These are phyloP conservation scores for Neospora caninum DNA, from an alignment of 169 alveolate species.

Conservation along the genomic window DNA sequence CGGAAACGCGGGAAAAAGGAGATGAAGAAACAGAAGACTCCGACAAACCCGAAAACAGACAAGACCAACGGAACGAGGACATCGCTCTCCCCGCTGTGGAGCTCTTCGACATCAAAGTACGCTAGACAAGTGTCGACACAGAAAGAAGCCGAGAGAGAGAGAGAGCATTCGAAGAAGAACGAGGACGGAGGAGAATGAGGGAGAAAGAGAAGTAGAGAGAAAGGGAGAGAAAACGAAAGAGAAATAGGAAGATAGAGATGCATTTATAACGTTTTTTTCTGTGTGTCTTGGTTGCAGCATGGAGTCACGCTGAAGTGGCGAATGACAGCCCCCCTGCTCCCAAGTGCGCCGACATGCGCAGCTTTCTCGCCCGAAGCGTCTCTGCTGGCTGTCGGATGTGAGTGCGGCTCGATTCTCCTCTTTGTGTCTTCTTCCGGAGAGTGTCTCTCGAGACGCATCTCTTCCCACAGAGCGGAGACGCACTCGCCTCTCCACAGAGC, in stretches of 20 bases:
- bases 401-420: background rate
- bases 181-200: too few species aligned
- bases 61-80: background rate
- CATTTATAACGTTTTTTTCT: background rate
- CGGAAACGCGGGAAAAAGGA: background rate
- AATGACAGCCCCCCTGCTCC: background rate
- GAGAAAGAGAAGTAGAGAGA: too few species aligned
- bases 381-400: background rate
- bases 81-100: background rate
- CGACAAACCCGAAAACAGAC: background rate
- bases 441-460: background rate
- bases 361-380: background rate
- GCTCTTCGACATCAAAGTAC: background rate
- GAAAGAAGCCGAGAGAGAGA: background rate
- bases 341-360: background rate
- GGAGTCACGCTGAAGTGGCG: conserved; percentile 2
- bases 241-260: too few species aligned
- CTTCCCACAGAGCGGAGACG: background rate
- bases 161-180: too few species aligned
- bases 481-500: background rate
- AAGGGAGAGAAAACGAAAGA: too few species aligned
- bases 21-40: background rate
- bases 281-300: background rate
- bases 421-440: background rate
- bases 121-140: background rate